Evolutionary conservation across 805 yeast species (phyloP), one percentile per base, ranked within the genome.

Genomic region (Yarrowia sp.): DNA sequence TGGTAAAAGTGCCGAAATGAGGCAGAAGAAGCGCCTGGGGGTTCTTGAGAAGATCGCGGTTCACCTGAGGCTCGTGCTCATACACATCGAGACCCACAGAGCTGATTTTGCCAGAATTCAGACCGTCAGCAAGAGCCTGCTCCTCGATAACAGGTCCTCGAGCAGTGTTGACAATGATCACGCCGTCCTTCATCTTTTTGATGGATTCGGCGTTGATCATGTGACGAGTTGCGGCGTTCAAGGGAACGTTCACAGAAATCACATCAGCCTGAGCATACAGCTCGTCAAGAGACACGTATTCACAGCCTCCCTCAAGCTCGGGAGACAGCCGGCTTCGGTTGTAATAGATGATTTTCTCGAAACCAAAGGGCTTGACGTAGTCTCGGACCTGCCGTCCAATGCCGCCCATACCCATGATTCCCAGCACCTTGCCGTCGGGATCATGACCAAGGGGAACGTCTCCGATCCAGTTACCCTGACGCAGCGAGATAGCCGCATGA

Each of bases 391-490:
- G 90, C 69, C 92, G 85, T 56, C 97, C 97, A 78, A 92, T 91
- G 42, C 96, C 96, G 40, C 97, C 97, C 85, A 92, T 83, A 15
- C 97, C 97, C 65, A 89, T 80, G 67, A 92, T 87, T 60, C 97
- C 97, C 24, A 92, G 87, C 19, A 82, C 82, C 74, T 88, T 88
- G 9, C 91, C 91, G 70, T 82, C 86, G 17, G 96, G 96, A 73
- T 88, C 93, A 73, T 84, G 84, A 9, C 96, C 96, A 56, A 86
- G 77, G 9, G 86, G 83, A 0, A 87, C 84, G 3, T 63, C 36
- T 61, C 66, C 83, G 91, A 93, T 82, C 94, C 96, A 91, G 68
- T 85, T 80, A 24, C 92, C 93, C 42, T 78, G 76, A 43, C 83
- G 74, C 72, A 90, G 75, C 53, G 80, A 79, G 61, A 82, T 78